A percentile compares a stretch with the other conserved stretches of the same genome.
Conservation (phyloP, 768 basidiomycete genomes). For the Scleroderma citrinum region DNA sequence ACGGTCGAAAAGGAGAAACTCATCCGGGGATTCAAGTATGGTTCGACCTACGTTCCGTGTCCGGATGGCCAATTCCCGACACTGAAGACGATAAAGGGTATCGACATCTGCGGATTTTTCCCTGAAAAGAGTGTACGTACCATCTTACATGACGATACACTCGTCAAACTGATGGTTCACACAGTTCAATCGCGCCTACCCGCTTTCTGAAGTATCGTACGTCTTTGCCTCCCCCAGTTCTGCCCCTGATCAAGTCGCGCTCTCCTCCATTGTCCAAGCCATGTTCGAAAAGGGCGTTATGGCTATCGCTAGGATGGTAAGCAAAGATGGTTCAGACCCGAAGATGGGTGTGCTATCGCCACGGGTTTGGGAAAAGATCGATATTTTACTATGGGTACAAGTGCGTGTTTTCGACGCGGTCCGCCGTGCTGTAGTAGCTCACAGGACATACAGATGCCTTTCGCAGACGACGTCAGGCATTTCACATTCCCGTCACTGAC, state of each 20-base stretch:
- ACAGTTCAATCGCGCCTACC: slow-evolving; percentile 79
- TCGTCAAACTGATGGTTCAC: background rate
- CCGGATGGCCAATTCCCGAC: slow-evolving; percentile 79
- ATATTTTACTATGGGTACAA: slow-evolving; percentile 81
- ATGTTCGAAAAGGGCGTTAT: slow-evolving; percentile 60
- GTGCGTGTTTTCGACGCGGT: slow-evolving; percentile 34
- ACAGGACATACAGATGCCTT: slow-evolving; percentile 71
- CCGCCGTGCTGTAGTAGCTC: background rate
- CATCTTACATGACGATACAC: background rate
- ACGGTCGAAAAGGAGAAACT: slow-evolving; percentile 76
- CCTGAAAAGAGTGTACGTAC: slow-evolving; percentile 51
- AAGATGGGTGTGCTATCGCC: slow-evolving; percentile 81
- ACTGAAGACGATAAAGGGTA: slow-evolving; percentile 72
- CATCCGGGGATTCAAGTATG: slow-evolving; percentile 82
- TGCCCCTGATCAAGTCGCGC: slow-evolving; percentile 69
- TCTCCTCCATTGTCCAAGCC: slow-evolving; percentile 83
- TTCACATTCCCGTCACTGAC: slow-evolving; percentile 83
- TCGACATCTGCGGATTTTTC: slow-evolving; percentile 88
- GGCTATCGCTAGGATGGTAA: slow-evolving; percentile 83
- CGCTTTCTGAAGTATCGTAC: slow-evolving; percentile 83
- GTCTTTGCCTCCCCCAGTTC: slow-evolving; percentile 70
- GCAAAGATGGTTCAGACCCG: slow-evolving; percentile 65
- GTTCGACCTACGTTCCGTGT: slow-evolving; percentile 80
- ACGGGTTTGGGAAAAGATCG: slow-evolving; percentile 54
- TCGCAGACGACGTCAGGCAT: slow-evolving; percentile 88